Evolutionary conservation across 192 early-diverging fungal species (phyloP).

Genomic region (Coemansia sp.): DNA sequence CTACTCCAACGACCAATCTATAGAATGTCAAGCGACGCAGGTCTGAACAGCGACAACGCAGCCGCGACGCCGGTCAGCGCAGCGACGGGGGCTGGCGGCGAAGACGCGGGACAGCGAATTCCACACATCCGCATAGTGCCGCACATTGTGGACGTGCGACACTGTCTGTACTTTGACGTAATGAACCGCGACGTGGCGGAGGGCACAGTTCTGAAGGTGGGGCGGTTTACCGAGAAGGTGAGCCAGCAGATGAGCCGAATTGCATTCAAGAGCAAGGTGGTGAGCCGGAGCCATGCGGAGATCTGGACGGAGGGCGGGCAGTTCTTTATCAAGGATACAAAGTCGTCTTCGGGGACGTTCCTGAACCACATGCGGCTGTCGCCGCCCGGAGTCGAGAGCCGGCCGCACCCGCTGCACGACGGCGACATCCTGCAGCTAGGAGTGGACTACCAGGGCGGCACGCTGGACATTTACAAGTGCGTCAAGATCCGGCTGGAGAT

Average conservation of each 20-base stretch:
- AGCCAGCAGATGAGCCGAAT: slow-evolving; percentile 63
- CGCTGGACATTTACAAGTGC: slow-evolving; percentile 90
- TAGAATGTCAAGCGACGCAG: slow-evolving; percentile 14
- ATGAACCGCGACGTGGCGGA: slow-evolving; percentile 64
- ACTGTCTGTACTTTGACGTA: slow-evolving; percentile 60
- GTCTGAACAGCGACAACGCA: slow-evolving; percentile 2
- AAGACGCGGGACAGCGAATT: slow-evolving; percentile 11
- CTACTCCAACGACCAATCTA: background rate
- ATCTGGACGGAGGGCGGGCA: slow-evolving; percentile 83
- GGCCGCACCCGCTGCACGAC: slow-evolving; percentile 76
- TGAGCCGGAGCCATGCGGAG: slow-evolving; percentile 89
- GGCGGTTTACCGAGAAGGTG: slow-evolving; percentile 70
- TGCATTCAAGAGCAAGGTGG: slow-evolving; percentile 91
- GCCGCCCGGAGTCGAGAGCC: slow-evolving; percentile 80
- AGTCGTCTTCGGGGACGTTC: slow-evolving; percentile 97
- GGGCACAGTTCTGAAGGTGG: slow-evolving; percentile 64
- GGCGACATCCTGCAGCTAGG: slow-evolving; percentile 96
- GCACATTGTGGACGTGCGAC: slow-evolving; percentile 53
- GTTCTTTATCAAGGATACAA: slow-evolving; percentile 93
- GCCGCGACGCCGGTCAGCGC: background rate
- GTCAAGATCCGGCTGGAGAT: slow-evolving; percentile 84
- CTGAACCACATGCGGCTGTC: slow-evolving; percentile 92
- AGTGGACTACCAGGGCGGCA: slow-evolving; percentile 92
- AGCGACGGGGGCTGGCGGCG: background rate
- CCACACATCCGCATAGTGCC: slow-evolving; percentile 58